These are phyloP conservation scores for Eremochloa ophiuroides DNA, from an alignment of 176 grass and related monocot genomes.

Conservation along the genomic window DNA sequence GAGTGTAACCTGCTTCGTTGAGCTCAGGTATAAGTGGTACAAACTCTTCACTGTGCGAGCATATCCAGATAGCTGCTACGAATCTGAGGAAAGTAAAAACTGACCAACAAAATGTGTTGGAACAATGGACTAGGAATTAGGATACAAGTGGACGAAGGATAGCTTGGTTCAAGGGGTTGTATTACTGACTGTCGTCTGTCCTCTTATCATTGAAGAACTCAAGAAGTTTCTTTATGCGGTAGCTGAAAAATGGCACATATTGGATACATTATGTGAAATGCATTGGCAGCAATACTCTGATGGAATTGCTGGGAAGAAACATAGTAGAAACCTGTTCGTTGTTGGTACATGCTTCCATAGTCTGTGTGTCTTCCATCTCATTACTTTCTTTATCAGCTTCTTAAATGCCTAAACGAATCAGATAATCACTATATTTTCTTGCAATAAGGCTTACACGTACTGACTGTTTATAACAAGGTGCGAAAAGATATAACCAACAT, in stretches of 20 bases:
- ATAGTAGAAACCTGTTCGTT: not conserved
- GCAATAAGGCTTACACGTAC: not conserved
- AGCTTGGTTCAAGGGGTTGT: not conserved
- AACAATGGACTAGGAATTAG: not conserved
- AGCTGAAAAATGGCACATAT: conserved; percentile 17
- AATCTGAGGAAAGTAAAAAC: conserved; percentile 46
- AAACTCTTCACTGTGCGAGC: conserved; percentile 1
- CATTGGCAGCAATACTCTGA: not conserved
- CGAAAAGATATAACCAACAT: not conserved
- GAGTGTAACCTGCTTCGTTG: not conserved
- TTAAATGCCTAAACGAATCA: conserved; percentile 40
- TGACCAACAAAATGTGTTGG: conserved; percentile 25
- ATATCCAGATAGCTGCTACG: conserved; percentile 31
- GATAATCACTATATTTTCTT: not conserved
- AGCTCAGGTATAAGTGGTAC: not conserved
- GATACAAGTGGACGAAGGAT: not conserved
- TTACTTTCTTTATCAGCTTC: conserved; percentile 28
- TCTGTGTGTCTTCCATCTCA: conserved; percentile 23
- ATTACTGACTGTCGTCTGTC: conserved; percentile 14
- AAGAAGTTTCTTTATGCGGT: conserved; percentile 29
- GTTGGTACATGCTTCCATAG: not conserved
- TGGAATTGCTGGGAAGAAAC: conserved; percentile 15
- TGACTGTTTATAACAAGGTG: conserved; percentile 2
- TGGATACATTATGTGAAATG: not conserved
- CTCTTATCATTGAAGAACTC: not conserved